These are phyloP conservation scores for Hemerocallis citrina DNA, from an alignment of 106 monocot species.

Conservation along the genomic window DNA sequence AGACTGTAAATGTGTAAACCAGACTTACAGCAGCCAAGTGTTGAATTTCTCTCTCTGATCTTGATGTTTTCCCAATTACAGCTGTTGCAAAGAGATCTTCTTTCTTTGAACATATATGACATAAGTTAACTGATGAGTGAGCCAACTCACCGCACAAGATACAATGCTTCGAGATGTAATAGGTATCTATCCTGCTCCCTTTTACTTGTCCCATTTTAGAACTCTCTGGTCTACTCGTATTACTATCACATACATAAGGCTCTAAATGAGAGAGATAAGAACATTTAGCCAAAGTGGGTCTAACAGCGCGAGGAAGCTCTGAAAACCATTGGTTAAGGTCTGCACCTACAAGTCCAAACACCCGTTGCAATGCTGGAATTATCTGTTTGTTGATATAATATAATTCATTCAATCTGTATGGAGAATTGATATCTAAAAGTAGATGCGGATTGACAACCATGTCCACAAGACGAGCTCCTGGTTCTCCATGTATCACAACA, in stretches of 20 bases:
- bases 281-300: slow-evolving; percentile 31
- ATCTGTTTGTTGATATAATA: slow-evolving; percentile 96
- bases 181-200: slow-evolving; percentile 80
- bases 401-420: slow-evolving; percentile 65
- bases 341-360: slow-evolving; percentile 79
- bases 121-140: slow-evolving; percentile 40
- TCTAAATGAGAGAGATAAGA: slow-evolving; percentile 11
- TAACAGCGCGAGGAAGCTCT: slow-evolving; percentile 46
- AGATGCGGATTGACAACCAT: slow-evolving; percentile 80
- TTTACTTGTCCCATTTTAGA: slow-evolving; percentile 21
- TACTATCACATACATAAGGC: slow-evolving; percentile 20
- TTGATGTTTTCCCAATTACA: slow-evolving; percentile 61
- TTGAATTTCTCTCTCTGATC: slow-evolving; percentile 64
- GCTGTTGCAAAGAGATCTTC: slow-evolving; percentile 36
- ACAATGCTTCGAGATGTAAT: slow-evolving; percentile 77
- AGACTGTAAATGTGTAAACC: not conserved
- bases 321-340: slow-evolving; percentile 77
- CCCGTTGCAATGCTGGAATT: slow-evolving; percentile 77
- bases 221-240: not conserved
- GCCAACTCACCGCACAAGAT: slow-evolving; percentile 54
- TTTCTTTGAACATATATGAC: slow-evolving; percentile 49
- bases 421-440: slow-evolving; percentile 56
- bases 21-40: slow-evolving; percentile 67
- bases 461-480: slow-evolving; percentile 80
- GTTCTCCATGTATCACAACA: slow-evolving; percentile 89